Percentiles rank a stretch among this genome's conserved stretches.
Conservation (phyloP, 2,329 filamentous ascomycete species). For the Metarhizium guizhouense region DNA sequence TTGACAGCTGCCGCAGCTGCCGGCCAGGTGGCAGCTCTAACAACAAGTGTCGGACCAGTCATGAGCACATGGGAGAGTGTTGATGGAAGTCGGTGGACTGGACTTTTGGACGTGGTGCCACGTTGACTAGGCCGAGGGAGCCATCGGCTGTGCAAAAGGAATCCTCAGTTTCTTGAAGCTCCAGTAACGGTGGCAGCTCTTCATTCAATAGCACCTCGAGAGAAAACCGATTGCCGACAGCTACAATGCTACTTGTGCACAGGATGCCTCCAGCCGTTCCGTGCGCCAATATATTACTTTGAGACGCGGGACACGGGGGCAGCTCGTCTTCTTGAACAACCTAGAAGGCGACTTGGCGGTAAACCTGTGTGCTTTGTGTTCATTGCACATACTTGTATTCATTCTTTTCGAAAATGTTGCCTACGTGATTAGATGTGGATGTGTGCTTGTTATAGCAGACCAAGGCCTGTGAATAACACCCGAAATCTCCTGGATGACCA, state of each 20-base stretch:
- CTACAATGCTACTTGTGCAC: not conserved
- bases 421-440: not conserved
- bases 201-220: no score
- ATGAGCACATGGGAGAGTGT: not conserved
- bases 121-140: not conserved
- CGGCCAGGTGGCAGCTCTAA: not conserved
- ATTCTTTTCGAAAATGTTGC: no score
- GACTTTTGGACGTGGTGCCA: not conserved
- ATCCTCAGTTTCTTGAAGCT: not conserved
- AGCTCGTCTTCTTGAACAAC: not conserved
- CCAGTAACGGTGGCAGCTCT: not conserved
- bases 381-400: not conserved
- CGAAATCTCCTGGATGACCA: no score
- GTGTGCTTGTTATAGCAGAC: no score
- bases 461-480: no score
- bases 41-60: not conserved
- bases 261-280: not conserved
- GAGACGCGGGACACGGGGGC: not conserved
- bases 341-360: not conserved
- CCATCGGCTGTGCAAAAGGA: not conserved
- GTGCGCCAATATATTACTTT: not conserved
- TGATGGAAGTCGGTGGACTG: not conserved
- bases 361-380: not conserved
- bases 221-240: not conserved
- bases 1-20: slow-evolving; percentile 1